Percentiles rank a stretch among this genome's conserved stretches.
phyloP scores from a whole-genome alignment of 2,329 filamentous ascomycete genomes.

The Botrytis deweyae region DNA sequence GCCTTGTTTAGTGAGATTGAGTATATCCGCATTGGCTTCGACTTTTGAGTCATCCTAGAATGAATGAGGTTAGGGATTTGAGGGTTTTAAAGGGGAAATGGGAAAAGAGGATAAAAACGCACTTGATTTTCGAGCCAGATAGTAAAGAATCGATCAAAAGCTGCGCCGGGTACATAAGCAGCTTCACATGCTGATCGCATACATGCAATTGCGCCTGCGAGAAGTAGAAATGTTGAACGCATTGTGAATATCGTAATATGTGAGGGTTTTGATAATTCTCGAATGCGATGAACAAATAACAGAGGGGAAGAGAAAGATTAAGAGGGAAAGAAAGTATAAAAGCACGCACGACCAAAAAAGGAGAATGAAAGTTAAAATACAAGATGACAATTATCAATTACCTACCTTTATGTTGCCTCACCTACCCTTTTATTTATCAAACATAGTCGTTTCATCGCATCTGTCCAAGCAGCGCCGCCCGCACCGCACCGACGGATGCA shows the following conservation, averaged over 20 bases:
- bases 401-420: background rate
- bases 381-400: background rate
- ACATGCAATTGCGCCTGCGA: background rate
- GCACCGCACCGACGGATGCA: background rate
- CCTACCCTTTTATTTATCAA: background rate
- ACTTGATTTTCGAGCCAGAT: constrained; percentile 64
- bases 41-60: constrained; percentile 47
- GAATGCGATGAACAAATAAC: background rate
- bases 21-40: constrained; percentile 43
- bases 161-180: constrained; percentile 46
- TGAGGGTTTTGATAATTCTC: background rate
- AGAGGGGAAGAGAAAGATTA: background rate
- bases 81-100: background rate
- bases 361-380: background rate
- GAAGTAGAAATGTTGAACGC: background rate
- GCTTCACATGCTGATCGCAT: constrained; percentile 2
- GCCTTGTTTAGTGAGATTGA: constrained; percentile 45
- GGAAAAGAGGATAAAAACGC: background rate
- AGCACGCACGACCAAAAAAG: background rate
- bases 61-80: background rate
- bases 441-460: background rate
- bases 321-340: background rate
- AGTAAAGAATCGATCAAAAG: constrained; percentile 59
- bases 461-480: background rate
- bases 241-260: background rate